These are phyloP conservation scores for Artemisia tridentata DNA, from an alignment of 129 eudicot genomes.

Conservation along the genomic window DNA sequence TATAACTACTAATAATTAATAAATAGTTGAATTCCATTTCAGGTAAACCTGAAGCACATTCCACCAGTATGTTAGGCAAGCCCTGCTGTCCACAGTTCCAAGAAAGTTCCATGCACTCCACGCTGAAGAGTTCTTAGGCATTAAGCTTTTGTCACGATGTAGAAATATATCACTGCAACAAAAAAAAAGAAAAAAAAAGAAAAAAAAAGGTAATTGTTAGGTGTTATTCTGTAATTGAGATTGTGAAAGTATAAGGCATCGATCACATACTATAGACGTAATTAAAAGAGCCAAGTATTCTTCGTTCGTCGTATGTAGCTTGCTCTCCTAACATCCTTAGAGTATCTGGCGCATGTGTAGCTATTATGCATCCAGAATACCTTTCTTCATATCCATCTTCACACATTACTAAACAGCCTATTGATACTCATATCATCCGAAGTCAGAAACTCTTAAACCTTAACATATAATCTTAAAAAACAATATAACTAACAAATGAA, in stretches of 20 bases:
- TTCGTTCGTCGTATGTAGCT: constrained; percentile 70
- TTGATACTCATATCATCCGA: constrained; percentile 18
- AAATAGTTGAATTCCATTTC: not conserved
- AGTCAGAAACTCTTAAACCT: not conserved
- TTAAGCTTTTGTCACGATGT: constrained; percentile 74
- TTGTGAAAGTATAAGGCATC: not conserved
- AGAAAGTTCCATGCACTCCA: constrained; percentile 99
- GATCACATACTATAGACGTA: constrained; percentile 64
- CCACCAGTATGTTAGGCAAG: constrained; percentile 92
- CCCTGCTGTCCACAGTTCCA: constrained; percentile 62
- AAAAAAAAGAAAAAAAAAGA: constrained; percentile 8
- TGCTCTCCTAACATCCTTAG: constrained; percentile 70
- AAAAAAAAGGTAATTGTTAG: not conserved
- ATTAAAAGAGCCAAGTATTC: constrained; percentile 85
- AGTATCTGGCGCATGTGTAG: constrained; percentile 91
- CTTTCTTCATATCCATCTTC: constrained; percentile 61
- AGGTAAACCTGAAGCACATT: constrained; percentile 76
- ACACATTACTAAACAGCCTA: constrained; percentile 49
- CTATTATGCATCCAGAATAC: constrained; percentile 74
- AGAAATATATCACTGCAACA: constrained; percentile 81
- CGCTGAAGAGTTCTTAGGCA: constrained; percentile 90
- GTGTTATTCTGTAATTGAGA: constrained; percentile 23
- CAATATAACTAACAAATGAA: not conserved
- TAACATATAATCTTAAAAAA: not conserved
- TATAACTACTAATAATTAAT: not conserved